Conservation (phyloP, 75 land plant species). For the Sequoia sempervirens region DNA sequence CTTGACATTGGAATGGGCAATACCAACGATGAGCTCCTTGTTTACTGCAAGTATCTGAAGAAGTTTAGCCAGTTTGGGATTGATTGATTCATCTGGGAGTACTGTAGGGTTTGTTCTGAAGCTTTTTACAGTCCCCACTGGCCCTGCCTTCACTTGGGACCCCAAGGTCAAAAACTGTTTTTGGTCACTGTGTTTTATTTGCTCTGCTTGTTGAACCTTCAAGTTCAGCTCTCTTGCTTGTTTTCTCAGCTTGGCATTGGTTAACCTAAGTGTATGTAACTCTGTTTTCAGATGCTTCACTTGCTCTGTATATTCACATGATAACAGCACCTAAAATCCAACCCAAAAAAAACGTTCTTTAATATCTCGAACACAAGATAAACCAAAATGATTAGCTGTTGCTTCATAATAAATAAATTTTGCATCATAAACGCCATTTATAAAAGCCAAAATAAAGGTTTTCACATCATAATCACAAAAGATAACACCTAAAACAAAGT, state of each 20-base stretch:
- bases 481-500: background rate
- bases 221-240: slow-evolving; percentile 45
- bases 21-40: slow-evolving; percentile 73
- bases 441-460: background rate
- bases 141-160: slow-evolving; percentile 63
- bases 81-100: slow-evolving; percentile 76
- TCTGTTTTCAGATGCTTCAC: slow-evolving; percentile 41
- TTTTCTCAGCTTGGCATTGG: slow-evolving; percentile 53
- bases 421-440: background rate
- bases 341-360: slow-evolving; percentile 20
- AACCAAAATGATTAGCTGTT: background rate
- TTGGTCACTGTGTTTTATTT: slow-evolving; percentile 46
- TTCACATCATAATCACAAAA: background rate
- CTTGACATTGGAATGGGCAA: slow-evolving; percentile 82
- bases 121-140: slow-evolving; percentile 76
- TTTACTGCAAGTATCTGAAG: slow-evolving; percentile 61
- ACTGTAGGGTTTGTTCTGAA: slow-evolving; percentile 76
- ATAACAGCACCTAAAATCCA: slow-evolving; percentile 27
- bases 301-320: slow-evolving; percentile 49
- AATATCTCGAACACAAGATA: background rate
- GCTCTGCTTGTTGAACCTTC: slow-evolving; percentile 48
- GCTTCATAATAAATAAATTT: background rate
- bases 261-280: slow-evolving; percentile 23
- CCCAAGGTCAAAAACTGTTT: slow-evolving; percentile 39
- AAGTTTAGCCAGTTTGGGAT: slow-evolving; percentile 73